phyloP scores from a whole-genome alignment of 2,329 filamentous ascomycete species.

The Dothistroma septosporum region DNA sequence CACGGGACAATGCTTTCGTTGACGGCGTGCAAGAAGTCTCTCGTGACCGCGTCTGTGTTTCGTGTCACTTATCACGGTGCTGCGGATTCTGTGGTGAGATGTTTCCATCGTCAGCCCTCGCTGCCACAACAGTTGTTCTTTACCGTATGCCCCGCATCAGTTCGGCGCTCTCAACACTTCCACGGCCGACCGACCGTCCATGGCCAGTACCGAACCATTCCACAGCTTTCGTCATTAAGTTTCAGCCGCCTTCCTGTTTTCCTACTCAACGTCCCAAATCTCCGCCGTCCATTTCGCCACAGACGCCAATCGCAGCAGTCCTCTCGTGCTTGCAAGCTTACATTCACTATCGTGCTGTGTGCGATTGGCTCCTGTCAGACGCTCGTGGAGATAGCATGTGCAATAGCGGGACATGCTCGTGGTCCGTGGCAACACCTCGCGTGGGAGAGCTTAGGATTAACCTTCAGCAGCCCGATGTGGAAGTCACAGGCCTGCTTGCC shows the following conservation, averaged over 20 bases:
- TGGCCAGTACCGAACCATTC: not conserved
- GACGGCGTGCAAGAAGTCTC: not conserved
- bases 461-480: not conserved
- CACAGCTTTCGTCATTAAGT: slow-evolving; percentile 8
- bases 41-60: not conserved
- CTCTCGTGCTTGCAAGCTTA: not conserved
- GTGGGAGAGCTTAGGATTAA: slow-evolving; percentile 3
- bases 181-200: not conserved
- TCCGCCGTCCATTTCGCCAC: slow-evolving; percentile 5
- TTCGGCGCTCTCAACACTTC: not conserved
- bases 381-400: slow-evolving; percentile 3
- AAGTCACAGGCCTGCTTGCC: not conserved
- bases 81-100: not conserved
- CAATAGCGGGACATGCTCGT: not conserved
- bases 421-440: not conserved
- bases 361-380: slow-evolving; percentile 2
- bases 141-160: not conserved
- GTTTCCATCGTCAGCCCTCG: not conserved
- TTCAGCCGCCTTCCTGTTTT: slow-evolving; percentile 2
- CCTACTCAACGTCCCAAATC: slow-evolving; percentile 4
- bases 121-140: not conserved
- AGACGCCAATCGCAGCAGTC: slow-evolving; percentile 2
- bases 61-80: not conserved
- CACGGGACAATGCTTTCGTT: slow-evolving; percentile 1
- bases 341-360: not conserved